These are phyloP conservation scores for Fusarium sp. DNA, from an alignment of 2,329 filamentous ascomycete genomes.

Conservation along the genomic window DNA sequence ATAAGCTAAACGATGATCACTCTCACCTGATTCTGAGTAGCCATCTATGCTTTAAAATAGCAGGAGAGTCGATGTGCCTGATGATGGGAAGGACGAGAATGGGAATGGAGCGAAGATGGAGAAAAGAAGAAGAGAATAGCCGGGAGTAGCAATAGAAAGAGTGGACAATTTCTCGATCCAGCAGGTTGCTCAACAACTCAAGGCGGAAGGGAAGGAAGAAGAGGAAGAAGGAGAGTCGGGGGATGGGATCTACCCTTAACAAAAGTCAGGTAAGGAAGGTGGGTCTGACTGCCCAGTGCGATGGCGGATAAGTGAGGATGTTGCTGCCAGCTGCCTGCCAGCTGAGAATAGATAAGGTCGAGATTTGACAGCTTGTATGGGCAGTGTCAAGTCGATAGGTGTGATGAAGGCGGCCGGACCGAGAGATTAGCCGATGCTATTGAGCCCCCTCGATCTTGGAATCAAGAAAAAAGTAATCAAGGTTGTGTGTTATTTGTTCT, in stretches of 20 bases:
- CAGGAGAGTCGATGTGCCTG: background rate
- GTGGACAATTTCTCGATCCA: background rate
- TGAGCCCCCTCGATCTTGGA: background rate
- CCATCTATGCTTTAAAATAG: constrained; percentile 4
- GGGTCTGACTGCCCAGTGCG: background rate
- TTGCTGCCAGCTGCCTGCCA: constrained; percentile 14
- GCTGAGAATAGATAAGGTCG: background rate
- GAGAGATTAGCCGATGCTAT: background rate
- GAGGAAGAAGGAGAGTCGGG: background rate
- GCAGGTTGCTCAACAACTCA: constrained; percentile 1
- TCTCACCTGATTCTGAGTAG: constrained; percentile 10
- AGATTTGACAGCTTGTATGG: background rate
- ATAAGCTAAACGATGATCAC: background rate
- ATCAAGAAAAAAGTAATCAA: background rate
- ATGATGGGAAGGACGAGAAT: background rate
- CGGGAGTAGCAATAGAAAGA: background rate
- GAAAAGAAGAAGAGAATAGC: background rate
- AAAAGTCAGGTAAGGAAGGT: background rate
- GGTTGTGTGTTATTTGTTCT: background rate
- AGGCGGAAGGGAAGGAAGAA: background rate
- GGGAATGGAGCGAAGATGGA: background rate
- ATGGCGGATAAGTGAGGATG: background rate
- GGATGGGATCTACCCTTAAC: background rate
- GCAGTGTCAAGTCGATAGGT: background rate
- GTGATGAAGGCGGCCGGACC: background rate